These are phyloP conservation scores for Phytophthora quininea DNA, from an alignment of 352 stramenopile genomes.

Conservation along the genomic window DNA sequence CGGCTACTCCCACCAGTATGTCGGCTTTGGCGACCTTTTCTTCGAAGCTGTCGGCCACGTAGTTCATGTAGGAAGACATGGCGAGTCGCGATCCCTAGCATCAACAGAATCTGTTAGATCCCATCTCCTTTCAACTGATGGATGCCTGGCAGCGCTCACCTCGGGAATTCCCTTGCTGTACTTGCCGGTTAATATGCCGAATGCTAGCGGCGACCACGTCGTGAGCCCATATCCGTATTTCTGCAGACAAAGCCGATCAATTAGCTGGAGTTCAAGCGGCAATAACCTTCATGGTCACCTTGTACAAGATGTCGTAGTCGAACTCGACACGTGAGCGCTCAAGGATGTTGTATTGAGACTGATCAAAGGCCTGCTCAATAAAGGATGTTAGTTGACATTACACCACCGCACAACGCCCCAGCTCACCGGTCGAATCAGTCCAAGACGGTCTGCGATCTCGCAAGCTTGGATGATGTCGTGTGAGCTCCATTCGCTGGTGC, in stretches of 20 bases:
- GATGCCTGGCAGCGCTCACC: slow-evolving; percentile 8
- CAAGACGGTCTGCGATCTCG: slow-evolving; percentile 49
- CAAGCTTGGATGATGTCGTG: slow-evolving; percentile 67
- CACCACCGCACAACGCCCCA: not conserved
- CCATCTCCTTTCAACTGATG: too few species aligned
- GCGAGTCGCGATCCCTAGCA: slow-evolving; percentile 43
- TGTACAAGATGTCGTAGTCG: slow-evolving; percentile 62
- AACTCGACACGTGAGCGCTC: slow-evolving; percentile 69
- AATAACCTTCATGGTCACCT: slow-evolving; percentile 14
- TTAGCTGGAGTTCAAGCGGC: not conserved
- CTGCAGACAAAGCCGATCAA: slow-evolving; percentile 15
- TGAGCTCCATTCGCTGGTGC: slow-evolving; percentile 67
- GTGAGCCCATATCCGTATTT: slow-evolving; percentile 73
- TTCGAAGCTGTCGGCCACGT: slow-evolving; percentile 40
- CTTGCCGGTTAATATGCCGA: slow-evolving; percentile 73
- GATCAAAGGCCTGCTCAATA: slow-evolving; percentile 49
- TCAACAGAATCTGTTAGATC: too few species aligned
- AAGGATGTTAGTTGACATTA: not conserved
- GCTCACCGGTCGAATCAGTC: slow-evolving; percentile 41
- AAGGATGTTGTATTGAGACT: slow-evolving; percentile 26
- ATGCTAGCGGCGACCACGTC: slow-evolving; percentile 71
- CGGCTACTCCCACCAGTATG: slow-evolving; percentile 35
- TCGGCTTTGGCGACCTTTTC: slow-evolving; percentile 34
- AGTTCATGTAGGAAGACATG: slow-evolving; percentile 43
- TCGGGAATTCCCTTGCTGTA: slow-evolving; percentile 66